A percentile compares a stretch with the other conserved stretches of the same genome.
Conservation (phyloP, 2,329 filamentous ascomycete genomes). For the Trichoderma atroviride region DNA sequence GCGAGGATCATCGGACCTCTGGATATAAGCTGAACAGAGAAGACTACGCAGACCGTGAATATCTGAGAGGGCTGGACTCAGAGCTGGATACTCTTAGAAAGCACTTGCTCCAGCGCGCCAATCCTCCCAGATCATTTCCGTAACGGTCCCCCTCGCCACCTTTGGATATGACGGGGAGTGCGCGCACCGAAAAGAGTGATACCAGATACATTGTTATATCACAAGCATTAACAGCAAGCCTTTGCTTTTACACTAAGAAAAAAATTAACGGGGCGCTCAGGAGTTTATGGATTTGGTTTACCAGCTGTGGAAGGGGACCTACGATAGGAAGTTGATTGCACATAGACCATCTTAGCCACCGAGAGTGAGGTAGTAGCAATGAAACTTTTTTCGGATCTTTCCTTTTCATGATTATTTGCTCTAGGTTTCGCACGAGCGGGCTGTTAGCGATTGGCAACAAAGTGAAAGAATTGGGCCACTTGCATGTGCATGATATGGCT, state of each 20-base stretch:
- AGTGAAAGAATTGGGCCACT: not conserved
- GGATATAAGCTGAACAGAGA: constrained; percentile 2
- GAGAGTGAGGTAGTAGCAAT: not conserved
- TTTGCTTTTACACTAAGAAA: not conserved
- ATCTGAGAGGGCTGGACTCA: constrained; percentile 10
- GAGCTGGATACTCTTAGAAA: constrained; percentile 25
- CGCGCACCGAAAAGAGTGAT: not conserved
- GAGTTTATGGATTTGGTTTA: constrained; percentile 11
- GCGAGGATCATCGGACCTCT: not conserved
- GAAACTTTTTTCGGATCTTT: not conserved
- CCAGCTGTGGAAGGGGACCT: not conserved
- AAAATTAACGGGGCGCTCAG: constrained; percentile 2
- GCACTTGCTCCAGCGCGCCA: constrained; percentile 24
- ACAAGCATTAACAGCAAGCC: constrained; percentile 6
- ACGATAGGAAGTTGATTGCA: not conserved
- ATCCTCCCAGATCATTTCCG: constrained; percentile 2
- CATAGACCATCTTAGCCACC: not conserved
- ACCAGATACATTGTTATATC: not conserved
- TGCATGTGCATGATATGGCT: constrained; percentile 4
- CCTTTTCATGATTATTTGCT: not conserved
- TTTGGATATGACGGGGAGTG: not conserved
- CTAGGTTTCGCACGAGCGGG: not conserved
- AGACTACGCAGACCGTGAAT: constrained; percentile 12
- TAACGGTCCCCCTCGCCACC: not conserved
- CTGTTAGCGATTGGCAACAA: not conserved